Conservation (phyloP, 2,329 filamentous ascomycete genomes). For the Zasmidium citrigriseum region DNA sequence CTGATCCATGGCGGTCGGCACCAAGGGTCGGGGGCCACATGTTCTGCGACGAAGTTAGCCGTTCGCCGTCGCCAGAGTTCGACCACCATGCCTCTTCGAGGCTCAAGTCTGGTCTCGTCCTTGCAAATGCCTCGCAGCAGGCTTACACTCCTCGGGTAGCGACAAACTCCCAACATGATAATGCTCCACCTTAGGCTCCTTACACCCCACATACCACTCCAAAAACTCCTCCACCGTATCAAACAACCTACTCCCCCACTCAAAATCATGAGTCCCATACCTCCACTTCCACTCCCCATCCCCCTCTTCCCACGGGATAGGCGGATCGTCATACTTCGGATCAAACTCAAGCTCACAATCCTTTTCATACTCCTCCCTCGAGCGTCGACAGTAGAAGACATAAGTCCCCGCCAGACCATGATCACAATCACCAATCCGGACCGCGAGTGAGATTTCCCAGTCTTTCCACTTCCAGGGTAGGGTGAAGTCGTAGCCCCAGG, state of each 20-base stretch:
- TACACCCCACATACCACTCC: constrained; percentile 1
- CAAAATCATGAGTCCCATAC: neutral
- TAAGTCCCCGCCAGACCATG: neutral
- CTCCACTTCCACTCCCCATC: constrained; percentile 2
- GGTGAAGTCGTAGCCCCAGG: too few species aligned
- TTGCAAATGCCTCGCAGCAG: too few species aligned
- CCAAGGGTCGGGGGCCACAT: too few species aligned
- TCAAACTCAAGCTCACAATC: neutral
- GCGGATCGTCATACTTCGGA: neutral
- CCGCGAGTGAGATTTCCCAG: neutral
- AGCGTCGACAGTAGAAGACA: neutral
- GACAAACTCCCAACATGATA: too few species aligned
- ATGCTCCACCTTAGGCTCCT: too few species aligned
- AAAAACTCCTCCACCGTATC: constrained; percentile 4
- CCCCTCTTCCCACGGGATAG: neutral
- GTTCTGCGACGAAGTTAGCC: too few species aligned
- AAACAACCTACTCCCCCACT: constrained; percentile 5
- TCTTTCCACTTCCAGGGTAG: neutral
- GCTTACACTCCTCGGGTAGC: too few species aligned
- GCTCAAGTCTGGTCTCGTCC: too few species aligned
- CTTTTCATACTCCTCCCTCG: neutral
- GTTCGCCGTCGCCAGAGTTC: too few species aligned
- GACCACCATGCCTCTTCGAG: too few species aligned
- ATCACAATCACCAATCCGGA: neutral
- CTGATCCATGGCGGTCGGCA: too few species aligned